Evolutionary conservation across 2,329 filamentous ascomycete species (phyloP).

Genomic region (Arthrobotrys sphaeroides): DNA sequence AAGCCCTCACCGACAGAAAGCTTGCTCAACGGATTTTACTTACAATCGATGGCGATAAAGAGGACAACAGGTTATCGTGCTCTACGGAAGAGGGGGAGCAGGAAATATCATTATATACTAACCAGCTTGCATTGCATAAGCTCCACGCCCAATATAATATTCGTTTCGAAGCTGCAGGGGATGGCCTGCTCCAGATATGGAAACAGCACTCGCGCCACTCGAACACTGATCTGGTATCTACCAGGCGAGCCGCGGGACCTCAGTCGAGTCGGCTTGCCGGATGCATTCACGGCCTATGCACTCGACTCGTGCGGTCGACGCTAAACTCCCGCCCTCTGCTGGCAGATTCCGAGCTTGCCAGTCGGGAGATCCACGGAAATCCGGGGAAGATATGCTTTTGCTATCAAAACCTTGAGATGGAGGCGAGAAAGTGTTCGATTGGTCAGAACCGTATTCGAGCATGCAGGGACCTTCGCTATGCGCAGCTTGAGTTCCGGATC

Average conservation of each 20-base stretch:
- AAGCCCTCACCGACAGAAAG: neutral
- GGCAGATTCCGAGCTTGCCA: neutral
- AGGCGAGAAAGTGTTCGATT: neutral
- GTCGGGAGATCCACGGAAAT: constrained; percentile 12
- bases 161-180: constrained; percentile 22
- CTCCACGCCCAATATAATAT: no score
- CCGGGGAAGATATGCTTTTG: neutral
- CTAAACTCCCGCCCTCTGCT: neutral
- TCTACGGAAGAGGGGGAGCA: neutral
- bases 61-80: neutral
- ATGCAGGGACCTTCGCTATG: neutral
- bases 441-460: neutral
- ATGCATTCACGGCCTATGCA: neutral
- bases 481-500: neutral
- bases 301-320: neutral
- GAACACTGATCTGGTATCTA: constrained; percentile 33
- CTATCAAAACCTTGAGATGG: neutral
- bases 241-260: constrained; percentile 39
- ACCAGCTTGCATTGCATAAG: neutral
- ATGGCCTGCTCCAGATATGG: constrained; percentile 9
- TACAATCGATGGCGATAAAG: neutral
- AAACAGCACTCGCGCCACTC: constrained; percentile 25
- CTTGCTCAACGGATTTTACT: neutral
- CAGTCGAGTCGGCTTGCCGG: constrained; percentile 39
- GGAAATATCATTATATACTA: constrained; percentile 4